Evolutionary conservation across 305 asterid species (phyloP).

Genomic region (Stenogyne calaminthoides): DNA sequence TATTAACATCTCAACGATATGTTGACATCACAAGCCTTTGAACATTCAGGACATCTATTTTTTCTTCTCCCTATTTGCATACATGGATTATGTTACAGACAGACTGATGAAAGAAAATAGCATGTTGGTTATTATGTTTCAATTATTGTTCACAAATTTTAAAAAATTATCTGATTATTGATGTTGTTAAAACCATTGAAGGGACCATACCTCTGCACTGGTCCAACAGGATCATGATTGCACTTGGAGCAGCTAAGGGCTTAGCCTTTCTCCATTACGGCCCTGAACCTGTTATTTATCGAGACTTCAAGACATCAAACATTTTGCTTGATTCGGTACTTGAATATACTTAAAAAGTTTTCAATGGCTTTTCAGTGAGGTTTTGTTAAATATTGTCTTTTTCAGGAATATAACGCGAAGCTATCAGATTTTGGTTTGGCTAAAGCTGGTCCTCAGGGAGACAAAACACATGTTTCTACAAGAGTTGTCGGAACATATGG

Average conservation of each 20-base stretch:
- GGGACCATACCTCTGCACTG: constrained; percentile 97
- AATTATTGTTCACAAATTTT: background rate
- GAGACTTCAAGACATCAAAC: constrained; percentile 98
- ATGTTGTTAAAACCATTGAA: constrained; percentile 41
- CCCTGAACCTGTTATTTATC: constrained; percentile 84
- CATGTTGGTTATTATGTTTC: background rate
- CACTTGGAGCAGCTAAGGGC: constrained; percentile 97
- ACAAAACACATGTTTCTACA: constrained; percentile 93
- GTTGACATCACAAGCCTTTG: background rate
- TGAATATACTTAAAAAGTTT: background rate
- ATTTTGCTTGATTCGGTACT: constrained; percentile 86
- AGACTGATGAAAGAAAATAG: background rate
- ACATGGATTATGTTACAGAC: background rate
- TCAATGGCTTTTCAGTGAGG: background rate
- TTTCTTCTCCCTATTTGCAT: background rate
- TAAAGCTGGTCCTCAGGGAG: constrained; percentile 97
- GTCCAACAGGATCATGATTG: constrained; percentile 84
- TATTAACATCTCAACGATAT: background rate
- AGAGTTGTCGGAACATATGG: constrained; percentile 92
- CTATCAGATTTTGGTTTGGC: constrained; percentile 97
- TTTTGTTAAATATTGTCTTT: background rate
- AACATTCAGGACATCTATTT: background rate
- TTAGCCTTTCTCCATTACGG: constrained; percentile 88
- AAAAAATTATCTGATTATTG: background rate
- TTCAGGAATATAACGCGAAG: constrained; percentile 87